Percentiles rank a stretch among this genome's conserved stretches.
These are phyloP conservation scores for Drechslerella coelobrocha DNA, from an alignment of 2,329 filamentous ascomycete genomes.

Conservation along the genomic window DNA sequence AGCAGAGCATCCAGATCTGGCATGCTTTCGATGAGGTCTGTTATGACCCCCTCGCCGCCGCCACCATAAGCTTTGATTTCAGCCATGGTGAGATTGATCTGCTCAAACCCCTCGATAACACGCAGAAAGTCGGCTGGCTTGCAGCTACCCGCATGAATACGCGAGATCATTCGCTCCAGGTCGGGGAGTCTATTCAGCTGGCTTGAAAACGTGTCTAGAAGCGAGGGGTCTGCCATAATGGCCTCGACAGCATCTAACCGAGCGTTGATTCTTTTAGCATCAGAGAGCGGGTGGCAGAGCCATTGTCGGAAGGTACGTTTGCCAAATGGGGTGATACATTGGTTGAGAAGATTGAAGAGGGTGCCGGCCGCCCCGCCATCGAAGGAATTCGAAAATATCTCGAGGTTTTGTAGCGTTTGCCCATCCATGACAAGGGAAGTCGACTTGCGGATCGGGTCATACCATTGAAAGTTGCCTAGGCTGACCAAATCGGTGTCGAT, in stretches of 20 bases:
- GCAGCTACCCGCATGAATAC: constrained; percentile 90
- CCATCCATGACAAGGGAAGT: constrained; percentile 92
- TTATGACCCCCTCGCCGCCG: constrained; percentile 81
- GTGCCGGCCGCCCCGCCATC: constrained; percentile 87
- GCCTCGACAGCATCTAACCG: constrained; percentile 92
- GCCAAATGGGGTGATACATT: constrained; percentile 94
- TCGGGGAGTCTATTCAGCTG: constrained; percentile 92
- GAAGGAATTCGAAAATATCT: constrained; percentile 84
- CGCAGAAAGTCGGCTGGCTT: constrained; percentile 89
- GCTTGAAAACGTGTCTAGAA: constrained; percentile 85
- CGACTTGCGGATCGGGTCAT: constrained; percentile 88
- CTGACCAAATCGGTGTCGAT: constrained; percentile 86
- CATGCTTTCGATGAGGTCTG: constrained; percentile 82
- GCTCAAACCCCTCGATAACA: constrained; percentile 94
- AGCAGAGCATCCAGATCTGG: constrained; percentile 78
- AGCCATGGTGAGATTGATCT: constrained; percentile 92
- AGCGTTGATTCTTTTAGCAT: constrained; percentile 87
- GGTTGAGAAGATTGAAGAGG: constrained; percentile 86
- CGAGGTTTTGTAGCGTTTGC: constrained; percentile 96
- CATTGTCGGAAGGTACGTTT: constrained; percentile 95
- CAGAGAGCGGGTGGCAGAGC: constrained; percentile 93
- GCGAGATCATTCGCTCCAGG: constrained; percentile 89
- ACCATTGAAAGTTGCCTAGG: constrained; percentile 87
- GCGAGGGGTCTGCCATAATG: constrained; percentile 78
- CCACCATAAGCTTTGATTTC: constrained; percentile 73